Base-by-base conservation (phyloP, 805 yeast genomes). In the Lachancea nothofagi region DNA sequence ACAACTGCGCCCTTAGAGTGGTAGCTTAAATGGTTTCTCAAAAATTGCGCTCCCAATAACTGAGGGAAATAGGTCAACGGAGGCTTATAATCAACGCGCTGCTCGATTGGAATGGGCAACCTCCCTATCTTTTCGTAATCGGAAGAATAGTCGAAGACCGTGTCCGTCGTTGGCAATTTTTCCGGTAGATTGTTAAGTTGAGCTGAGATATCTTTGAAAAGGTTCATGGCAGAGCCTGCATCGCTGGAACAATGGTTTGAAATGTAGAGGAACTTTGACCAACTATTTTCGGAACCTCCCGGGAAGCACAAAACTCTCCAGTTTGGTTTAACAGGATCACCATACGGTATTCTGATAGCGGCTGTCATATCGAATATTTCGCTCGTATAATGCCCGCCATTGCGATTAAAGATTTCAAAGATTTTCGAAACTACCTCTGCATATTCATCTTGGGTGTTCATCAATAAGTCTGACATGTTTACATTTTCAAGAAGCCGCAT, bases 191-290 rank as follows among this genome's bases (percentile, higher is more conserved):
- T 14, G 32, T 26, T 32, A 13, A 53, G 34, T 5, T 17, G 34
- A 3, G 32, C 29, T 6, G 41, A 34, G 7, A 57, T 29, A 32
- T 54, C 59, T 30, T 51, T 37, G 22, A 54, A 47, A 13, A 57
- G 33, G 31, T 53, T 51, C 2, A 47, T 36, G 17, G 49, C 51
- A 29, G 49, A 47, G 8, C 38, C 42, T 6, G 53, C 62, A 42
- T 57, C 62, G n/a, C 51, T 42, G 23, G 44, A 37, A 33, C 51
- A 48, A 42, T 57, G 62, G 28, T 57, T 54, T 29, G 54, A 48
- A n/a, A 57, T 33, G 36, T 38, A 51, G 14, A 49, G 41, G 3
- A 54, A 29, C 7, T 47, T 31, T 2, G 33, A 36, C 33, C 27
- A 38, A 9, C 35, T 19, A 4, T 20, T 7, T 19, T 29, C 34